These are phyloP conservation scores for Aegilops umbellulata DNA, from an alignment of 176 grass and related monocot genomes.

Conservation along the genomic window DNA sequence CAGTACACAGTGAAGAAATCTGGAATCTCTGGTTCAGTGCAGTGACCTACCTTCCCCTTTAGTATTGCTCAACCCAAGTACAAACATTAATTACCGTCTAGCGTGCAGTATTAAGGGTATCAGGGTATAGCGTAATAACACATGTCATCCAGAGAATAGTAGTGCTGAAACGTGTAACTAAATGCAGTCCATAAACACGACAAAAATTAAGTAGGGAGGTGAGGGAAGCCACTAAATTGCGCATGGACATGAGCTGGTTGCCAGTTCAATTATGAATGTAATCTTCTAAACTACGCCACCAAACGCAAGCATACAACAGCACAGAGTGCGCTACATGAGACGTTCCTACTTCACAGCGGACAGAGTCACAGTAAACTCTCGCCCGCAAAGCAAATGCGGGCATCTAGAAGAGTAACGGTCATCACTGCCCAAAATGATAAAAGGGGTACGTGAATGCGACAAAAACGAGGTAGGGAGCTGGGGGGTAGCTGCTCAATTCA, in stretches of 20 bases:
- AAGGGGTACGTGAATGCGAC: not conserved
- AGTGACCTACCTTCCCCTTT: not conserved
- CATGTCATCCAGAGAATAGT: not conserved
- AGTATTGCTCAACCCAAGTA: not conserved
- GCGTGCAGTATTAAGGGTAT: not conserved
- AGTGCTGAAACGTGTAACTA: not conserved
- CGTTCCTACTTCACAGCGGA: not conserved
- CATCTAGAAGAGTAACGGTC: too few species aligned
- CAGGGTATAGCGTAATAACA: not conserved
- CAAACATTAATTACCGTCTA: not conserved
- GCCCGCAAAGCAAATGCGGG: not conserved
- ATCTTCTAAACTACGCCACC: not conserved
- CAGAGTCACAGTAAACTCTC: not conserved
- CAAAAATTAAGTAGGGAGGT: not conserved
- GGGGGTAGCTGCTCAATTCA: not conserved
- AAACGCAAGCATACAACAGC: not conserved
- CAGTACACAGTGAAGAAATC: not conserved
- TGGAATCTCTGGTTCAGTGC: not conserved
- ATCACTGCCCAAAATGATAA: too few species aligned
- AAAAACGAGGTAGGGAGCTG: not conserved
- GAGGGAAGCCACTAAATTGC: not conserved
- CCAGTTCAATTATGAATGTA: not conserved
- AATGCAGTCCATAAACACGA: not conserved
- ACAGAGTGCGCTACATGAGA: not conserved
- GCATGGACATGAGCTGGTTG: not conserved